A percentile compares a stretch with the other conserved stretches of the same genome.
These are phyloP conservation scores for Verticillium longisporum DNA, from an alignment of 2,329 filamentous ascomycete species.

Conservation along the genomic window DNA sequence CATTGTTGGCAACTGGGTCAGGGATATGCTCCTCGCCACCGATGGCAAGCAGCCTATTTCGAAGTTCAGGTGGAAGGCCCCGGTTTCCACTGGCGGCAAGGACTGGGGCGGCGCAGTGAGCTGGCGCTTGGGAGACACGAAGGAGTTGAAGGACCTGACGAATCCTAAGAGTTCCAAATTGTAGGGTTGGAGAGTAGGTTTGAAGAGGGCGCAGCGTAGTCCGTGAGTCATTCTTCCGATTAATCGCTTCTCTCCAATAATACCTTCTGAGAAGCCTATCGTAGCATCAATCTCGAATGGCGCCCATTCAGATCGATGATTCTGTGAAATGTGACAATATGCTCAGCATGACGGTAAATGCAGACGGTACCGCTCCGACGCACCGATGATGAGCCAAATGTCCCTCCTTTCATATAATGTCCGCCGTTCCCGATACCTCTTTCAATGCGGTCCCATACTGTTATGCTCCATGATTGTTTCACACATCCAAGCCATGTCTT, in stretches of 20 bases:
- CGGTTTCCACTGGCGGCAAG: constrained; percentile 6
- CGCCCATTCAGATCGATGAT: no score
- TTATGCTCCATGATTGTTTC: constrained; percentile 36
- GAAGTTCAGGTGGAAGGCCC: constrained; percentile 46
- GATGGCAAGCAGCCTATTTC: constrained; percentile 32
- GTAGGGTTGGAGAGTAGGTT: neutral
- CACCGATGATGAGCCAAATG: neutral
- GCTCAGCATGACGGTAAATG: no score
- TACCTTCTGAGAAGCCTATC: neutral
- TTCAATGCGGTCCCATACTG: constrained; percentile 24
- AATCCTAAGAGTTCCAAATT: neutral
- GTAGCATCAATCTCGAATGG: no score
- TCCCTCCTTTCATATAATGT: neutral
- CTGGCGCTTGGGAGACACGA: constrained; percentile 27
- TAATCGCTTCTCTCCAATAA: neutral
- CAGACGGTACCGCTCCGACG: no score
- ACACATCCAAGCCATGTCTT: constrained; percentile 37
- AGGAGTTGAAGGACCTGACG: constrained; percentile 14
- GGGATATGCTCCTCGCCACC: constrained; percentile 30
- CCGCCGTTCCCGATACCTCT: neutral
- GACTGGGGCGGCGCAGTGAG: constrained; percentile 25
- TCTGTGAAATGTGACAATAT: no score
- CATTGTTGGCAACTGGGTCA: constrained; percentile 49
- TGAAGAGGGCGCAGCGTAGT: neutral
- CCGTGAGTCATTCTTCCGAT: neutral